Conservation (phyloP, 2,329 filamentous ascomycete genomes). For the Kalaharituber pfeilii region DNA sequence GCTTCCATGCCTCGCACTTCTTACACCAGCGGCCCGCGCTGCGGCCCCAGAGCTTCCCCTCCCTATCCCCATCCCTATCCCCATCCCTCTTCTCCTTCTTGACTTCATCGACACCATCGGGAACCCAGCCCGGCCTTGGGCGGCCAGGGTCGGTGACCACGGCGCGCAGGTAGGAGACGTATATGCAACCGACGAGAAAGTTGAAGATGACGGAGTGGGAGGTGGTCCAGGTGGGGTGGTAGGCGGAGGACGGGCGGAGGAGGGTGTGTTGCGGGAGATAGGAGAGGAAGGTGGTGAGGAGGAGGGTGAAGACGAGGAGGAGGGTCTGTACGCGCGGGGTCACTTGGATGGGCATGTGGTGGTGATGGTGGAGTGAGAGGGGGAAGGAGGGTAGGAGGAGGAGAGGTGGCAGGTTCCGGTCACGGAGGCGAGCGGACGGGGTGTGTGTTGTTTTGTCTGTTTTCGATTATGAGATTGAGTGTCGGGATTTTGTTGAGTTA, state of each 20-base stretch:
- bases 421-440: background rate
- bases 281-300: conserved; percentile 50
- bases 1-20: conserved; percentile 58
- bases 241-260: conserved; percentile 39
- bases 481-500: too few relatives aligned
- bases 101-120: conserved; percentile 17
- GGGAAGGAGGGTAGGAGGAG: background rate
- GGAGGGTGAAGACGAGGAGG: conserved; percentile 50
- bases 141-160: conserved; percentile 34
- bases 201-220: conserved; percentile 49
- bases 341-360: conserved; percentile 14
- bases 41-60: conserved; percentile 13
- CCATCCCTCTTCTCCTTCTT: conserved; percentile 1
- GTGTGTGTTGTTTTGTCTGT: background rate
- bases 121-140: conserved; percentile 29
- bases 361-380: background rate
- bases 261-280: conserved; percentile 59
- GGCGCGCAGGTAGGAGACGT: conserved; percentile 48
- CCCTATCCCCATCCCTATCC: conserved; percentile 4
- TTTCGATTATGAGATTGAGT: background rate
- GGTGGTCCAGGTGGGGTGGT: conserved; percentile 39
- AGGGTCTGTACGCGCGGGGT: conserved; percentile 31
- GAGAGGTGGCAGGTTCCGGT: background rate
- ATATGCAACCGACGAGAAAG: conserved; percentile 42
- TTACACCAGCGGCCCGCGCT: conserved; percentile 45